Percentiles rank a stretch among this genome's conserved stretches.
These are phyloP conservation scores for Pleodorina starrii DNA, from an alignment of 139 green algal genomes.

Conservation along the genomic window DNA sequence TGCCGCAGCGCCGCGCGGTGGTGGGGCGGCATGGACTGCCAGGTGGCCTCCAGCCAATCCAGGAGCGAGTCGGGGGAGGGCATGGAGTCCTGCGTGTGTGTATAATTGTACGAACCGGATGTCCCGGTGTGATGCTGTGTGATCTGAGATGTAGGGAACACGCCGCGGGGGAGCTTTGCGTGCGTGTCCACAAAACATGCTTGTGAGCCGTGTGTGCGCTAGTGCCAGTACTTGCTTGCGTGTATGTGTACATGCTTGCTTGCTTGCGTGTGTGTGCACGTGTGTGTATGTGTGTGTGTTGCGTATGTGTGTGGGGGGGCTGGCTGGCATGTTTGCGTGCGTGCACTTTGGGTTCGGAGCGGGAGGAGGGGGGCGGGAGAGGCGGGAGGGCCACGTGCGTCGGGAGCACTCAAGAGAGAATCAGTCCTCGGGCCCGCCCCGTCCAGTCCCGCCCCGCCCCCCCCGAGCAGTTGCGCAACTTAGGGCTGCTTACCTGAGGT, in stretches of 20 bases:
- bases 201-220: background rate
- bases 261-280: too few relatives aligned
- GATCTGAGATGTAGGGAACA: background rate
- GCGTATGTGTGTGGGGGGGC: too few relatives aligned
- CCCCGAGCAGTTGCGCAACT: background rate
- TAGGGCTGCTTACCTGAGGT: conserved; percentile 6
- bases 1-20: background rate
- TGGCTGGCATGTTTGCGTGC: background rate
- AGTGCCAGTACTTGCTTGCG: background rate
- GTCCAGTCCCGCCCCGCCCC: background rate
- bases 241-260: background rate
- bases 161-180: background rate
- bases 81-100: conserved; percentile 19
- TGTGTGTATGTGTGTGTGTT: too few relatives aligned
- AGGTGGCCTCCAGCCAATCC: background rate
- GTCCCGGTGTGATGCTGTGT: too few relatives aligned
- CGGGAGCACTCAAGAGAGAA: background rate
- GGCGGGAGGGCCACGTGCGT: background rate
- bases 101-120: background rate
- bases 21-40: background rate
- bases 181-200: background rate
- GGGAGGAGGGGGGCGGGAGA: background rate
- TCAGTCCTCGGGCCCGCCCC: background rate
- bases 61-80: background rate
- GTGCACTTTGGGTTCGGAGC: background rate